Base-by-base conservation (phyloP, 345 rosid genomes). In the Psidium guajava region DNA sequence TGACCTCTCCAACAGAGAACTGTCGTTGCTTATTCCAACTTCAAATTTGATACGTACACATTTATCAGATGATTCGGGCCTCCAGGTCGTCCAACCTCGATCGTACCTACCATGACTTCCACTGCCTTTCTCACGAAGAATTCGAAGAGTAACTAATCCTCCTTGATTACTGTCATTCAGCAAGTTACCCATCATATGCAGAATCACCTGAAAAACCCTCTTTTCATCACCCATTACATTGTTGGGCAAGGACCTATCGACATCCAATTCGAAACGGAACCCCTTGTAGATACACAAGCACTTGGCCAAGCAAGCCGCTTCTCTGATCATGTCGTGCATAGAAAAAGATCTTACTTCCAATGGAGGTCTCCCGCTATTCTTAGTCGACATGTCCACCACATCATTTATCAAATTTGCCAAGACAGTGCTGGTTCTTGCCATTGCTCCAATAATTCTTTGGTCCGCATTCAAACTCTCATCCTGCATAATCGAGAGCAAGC, bases 161-260 rank as follows among this genome's bases (percentile, higher is more conserved):
- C 91, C 91, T 84, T 85, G 84, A 83, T 87, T 89, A 84, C 88
- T 91, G 85, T 89, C 87, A 42, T 91, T 93, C 86, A 97, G 87
- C 73, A 97, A 86, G 86, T 89, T 94, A 49, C 98, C 98, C 83
- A 96, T 91, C 98, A 97, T 93, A 84, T 97, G 98, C 91, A 97
- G 85, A 84, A 97, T 89, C 86, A 97, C 96, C 90, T 97, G 99
- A 86, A 97, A 92, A 73, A 95, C 91, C 85, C 99, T 94, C 88
- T 90, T 91, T 77, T 96, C 98, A 75, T 97, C 98, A 8, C 99
- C 99, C 58, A 93, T 86, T 11, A 97, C 94, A 84, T 86, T 87
- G 88, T 95, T 95, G 9, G 98, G 99, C 86, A 96, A 82, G 82
- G 94, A 90, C 89, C 89, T 94, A 84, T 96, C 98, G 40, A 94